Evolutionary conservation across 2,329 filamentous ascomycete species (phyloP), one percentile per base, ranked within the genome.

Genomic region (Colletotrichum endophyticum): DNA sequence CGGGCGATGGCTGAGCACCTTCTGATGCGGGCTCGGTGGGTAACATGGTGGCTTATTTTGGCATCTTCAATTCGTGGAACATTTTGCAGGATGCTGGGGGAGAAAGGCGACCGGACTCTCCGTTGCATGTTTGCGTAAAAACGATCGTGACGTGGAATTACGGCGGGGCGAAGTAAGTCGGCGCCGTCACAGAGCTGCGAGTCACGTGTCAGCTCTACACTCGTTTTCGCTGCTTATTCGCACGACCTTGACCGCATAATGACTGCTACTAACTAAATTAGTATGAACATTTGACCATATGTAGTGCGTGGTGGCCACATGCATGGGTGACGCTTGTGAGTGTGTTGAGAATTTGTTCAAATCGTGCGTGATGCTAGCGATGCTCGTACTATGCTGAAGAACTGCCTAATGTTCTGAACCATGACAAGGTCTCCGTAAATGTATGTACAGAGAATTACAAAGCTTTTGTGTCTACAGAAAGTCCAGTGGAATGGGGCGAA

Each of bases 31-130:
- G 44, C 11, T 53, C 44, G 44, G n/a, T 53, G 16, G 44, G 44
- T 53, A 53, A 22, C 44, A 53, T 53, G 44, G n/a, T 53, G 44
- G 44, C 44, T 22, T 53, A 53, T 22, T 53, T 22, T n/a, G 44
- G n/a, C 44, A 53, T 53, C n/a, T 22, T 53, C 9, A 8, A 53
- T 1, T 53, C 11, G 11, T 7, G 6, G 22, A 53, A 53, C 44
- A 53, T 53, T 53, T 22, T 22, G 44, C 3, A 53, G 44, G 44
- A 2, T 3, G 6, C 44, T 53, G n/a, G 6, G n/a, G 44, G 44
- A 22, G 11, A 0, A 22, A 0, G n/a, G 6, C n/a, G n/a, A 5
- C 44, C n/a, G 44, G n/a, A 22, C 2, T 4, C n/a, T 22, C 1
- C 0, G 3, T 22, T 53, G n/a, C 19, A 22, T 53, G 44, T 53